Base-by-base conservation (phyloP, 1,284 basidiomycete genomes). In the Cutaneotrichosporon cutaneum region DNA sequence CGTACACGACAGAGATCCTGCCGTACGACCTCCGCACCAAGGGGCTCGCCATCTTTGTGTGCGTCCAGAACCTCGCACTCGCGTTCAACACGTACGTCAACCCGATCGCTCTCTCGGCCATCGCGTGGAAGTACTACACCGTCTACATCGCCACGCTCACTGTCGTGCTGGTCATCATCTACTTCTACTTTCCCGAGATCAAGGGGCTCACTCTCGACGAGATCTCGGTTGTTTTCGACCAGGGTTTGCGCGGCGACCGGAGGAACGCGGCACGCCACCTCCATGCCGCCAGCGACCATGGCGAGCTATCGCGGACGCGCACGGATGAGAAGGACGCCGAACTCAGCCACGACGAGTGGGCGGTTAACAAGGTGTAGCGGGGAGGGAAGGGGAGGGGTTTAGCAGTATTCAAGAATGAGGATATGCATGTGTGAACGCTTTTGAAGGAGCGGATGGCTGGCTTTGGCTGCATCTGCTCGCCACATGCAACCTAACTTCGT, bases 131-230 rank as follows among this genome's bases (percentile, higher is more conserved):
- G 33, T 64, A 66, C 65, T 75, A 72, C 60, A 51, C 61, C 16
- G 70, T 77, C 47, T 75, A 73, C 67, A 67, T 74, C 57, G 73
- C 54, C 14, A 62, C 68, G 50, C 57, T 69, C 27, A 33, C 61
- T 2, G 50, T 65, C 50, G 56, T 60, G 51, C 30, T 71, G 9
- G 36, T 68, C 57, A 51, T 71, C 42, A 67, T 73, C 54, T 72
- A 67, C 62, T 70, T 77, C 58, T 65, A 59, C 67, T 75, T 72
- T 66, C 71, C 71, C 11, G 77, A 78, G 62, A 78, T 72, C 22
- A 70, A 71, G 48, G 66, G 70, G 3, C 54, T 74, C 9, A 70
- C 74, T 18, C 65, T 74, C 35, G 74, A 72, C 54, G 73, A 73
- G 56, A 67, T 71, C 30, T 48, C 68, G 9, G 33, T 66, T n/a